phyloP scores from a whole-genome alignment of 352 stramenopile genomes.

The Phytopythium sindhum region DNA sequence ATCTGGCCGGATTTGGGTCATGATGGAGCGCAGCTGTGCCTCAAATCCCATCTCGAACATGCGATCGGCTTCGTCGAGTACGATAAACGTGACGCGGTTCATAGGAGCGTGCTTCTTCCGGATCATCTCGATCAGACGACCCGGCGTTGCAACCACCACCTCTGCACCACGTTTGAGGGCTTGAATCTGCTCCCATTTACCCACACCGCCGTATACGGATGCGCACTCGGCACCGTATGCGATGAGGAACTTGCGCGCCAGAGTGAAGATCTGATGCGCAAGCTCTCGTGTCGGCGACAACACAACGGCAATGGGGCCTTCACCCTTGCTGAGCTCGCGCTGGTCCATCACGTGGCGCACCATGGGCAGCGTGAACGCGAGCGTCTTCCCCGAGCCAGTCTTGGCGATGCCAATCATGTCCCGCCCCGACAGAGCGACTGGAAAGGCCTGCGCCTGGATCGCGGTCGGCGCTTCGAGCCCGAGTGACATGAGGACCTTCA shows the following conservation, averaged over 20 bases:
- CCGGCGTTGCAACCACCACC: slow-evolving; percentile 77
- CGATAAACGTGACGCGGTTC: slow-evolving; percentile 79
- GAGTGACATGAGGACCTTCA: slow-evolving; percentile 66
- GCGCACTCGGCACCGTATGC: slow-evolving; percentile 69
- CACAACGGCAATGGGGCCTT: slow-evolving; percentile 80
- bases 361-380: slow-evolving; percentile 96
- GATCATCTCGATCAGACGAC: slow-evolving; percentile 82
- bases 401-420: slow-evolving; percentile 90
- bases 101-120: slow-evolving; percentile 65
- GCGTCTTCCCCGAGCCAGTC: slow-evolving; percentile 97
- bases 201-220: slow-evolving; percentile 75
- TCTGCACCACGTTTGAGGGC: slow-evolving; percentile 67
- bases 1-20: slow-evolving; percentile 81
- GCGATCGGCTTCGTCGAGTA: slow-evolving; percentile 84
- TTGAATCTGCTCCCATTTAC: slow-evolving; percentile 84
- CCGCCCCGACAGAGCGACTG: slow-evolving; percentile 64
- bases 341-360: slow-evolving; percentile 89
- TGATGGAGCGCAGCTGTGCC: slow-evolving; percentile 73
- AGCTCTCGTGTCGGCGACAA: slow-evolving; percentile 79
- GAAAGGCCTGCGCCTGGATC: slow-evolving; percentile 84
- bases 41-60: slow-evolving; percentile 92
- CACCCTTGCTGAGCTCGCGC: slow-evolving; percentile 58
- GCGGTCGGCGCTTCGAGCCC: slow-evolving; percentile 71
- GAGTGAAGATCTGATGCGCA: slow-evolving; percentile 80
- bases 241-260: slow-evolving; percentile 81